Conservation (phyloP, 257 asterid species). For the Coffea eugenioides region DNA sequence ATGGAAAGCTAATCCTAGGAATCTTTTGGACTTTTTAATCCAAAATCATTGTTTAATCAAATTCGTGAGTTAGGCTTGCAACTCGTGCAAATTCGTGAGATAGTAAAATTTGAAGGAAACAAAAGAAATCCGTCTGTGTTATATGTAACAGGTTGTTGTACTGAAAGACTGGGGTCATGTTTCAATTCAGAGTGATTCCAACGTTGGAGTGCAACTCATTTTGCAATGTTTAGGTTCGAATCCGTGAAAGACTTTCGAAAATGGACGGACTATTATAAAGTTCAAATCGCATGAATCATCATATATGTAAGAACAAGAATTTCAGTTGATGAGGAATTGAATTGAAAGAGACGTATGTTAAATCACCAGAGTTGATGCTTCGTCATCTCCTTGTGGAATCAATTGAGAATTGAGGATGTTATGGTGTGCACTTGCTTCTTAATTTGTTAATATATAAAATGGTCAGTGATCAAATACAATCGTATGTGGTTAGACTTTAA, state of each 20-base stretch:
- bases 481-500: neutral
- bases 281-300: neutral
- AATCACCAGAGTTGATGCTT: neutral
- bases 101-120: too few relatives aligned
- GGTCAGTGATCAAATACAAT: neutral
- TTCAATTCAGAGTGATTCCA: neutral
- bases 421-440: neutral
- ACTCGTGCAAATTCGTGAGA: too few relatives aligned
- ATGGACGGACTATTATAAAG: neutral
- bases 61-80: too few relatives aligned
- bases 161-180: neutral
- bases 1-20: too few relatives aligned
- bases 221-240: neutral
- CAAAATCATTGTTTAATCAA: too few relatives aligned
- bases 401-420: neutral
- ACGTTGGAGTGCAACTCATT: neutral
- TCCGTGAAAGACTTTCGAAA: neutral
- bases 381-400: neutral
- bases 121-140: too few relatives aligned
- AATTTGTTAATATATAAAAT: neutral
- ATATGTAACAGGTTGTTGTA: too few relatives aligned
- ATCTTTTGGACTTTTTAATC: too few relatives aligned
- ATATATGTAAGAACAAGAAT: neutral
- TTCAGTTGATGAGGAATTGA: neutral
- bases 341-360: neutral